Evolutionary conservation across 176 grass and related monocot genomes (phyloP).

Genomic region (Bothriochloa decipiens): DNA sequence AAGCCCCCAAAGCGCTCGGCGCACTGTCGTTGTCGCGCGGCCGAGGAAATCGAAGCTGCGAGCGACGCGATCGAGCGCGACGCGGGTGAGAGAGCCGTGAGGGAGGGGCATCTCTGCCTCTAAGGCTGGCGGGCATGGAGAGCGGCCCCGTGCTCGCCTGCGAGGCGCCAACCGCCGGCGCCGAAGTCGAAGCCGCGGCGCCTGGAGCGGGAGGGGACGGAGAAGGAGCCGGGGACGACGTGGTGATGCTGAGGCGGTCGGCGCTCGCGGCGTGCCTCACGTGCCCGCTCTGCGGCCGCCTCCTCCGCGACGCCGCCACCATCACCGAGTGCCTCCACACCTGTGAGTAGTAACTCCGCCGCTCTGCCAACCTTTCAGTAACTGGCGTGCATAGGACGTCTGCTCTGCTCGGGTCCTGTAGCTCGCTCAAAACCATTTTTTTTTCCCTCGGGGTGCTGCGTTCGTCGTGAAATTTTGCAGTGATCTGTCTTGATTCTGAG

Average conservation of each 20-base stretch:
- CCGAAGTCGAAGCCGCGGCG: background rate
- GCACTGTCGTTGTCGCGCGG: background rate
- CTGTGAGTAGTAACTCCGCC: conserved; percentile 46
- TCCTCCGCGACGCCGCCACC: conserved; percentile 74
- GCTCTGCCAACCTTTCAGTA: background rate
- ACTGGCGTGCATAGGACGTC: background rate
- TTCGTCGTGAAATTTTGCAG: background rate
- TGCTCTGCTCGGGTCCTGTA: background rate
- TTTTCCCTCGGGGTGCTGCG: background rate
- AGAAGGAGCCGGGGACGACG: conserved; percentile 18
- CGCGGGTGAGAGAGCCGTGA: background rate
- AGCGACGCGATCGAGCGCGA: background rate
- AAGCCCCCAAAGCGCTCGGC: background rate
- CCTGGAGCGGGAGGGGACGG: conserved; percentile 6
- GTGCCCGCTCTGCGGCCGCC: conserved; percentile 65
- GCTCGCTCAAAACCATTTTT: background rate
- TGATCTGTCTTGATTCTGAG: background rate
- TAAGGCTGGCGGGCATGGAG: conserved; percentile 15
- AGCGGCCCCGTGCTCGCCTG: conserved; percentile 23
- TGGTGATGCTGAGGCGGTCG: conserved; percentile 55
- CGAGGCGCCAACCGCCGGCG: conserved; percentile 5
- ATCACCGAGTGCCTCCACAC: conserved; percentile 86
- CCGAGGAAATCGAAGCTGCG: conserved; percentile 31
- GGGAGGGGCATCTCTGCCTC: background rate
- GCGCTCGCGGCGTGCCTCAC: conserved; percentile 51